Base-by-base conservation (phyloP, 1,139 yeast genomes). In the Yamadazyma trypodendri region DNA sequence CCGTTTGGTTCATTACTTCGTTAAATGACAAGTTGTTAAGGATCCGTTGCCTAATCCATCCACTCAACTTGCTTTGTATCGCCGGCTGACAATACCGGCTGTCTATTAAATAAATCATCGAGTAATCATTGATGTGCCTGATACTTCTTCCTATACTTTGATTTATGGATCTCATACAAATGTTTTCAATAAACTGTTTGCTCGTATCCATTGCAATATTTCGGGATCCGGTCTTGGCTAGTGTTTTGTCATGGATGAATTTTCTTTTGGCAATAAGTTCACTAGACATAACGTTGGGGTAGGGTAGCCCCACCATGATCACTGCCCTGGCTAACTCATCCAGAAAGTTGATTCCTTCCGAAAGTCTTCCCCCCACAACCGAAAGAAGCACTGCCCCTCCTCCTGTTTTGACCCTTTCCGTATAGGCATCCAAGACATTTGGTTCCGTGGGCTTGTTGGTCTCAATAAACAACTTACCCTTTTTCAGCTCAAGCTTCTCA, bases 111-210 rank as follows among this genome's bases (percentile, higher is more conserved):
- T 77, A 79, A 10, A 92, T 84, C 12, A 78, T 72, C 0, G 97
- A 82, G 53, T 85, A 89, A 58, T 92, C 98, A 32, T 75, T 72
- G 20, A 74, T 74, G 58, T 90, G 96, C 42, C 98, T 68, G 28
- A 90, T 90, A 15, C 97, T 88, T 50, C 98, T 73, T 1, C 97
- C 98, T 14, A 92, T 83, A 60, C 95, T 81, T 60, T 90, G 98
- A 55, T 90, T 90, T 2, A 90, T 88, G 0, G 96, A 85, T 41
- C 92, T 76, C 95, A 92, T 85, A 56, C 97, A 89, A 8, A 88
- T 68, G 54, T 87, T 88, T 50, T 89, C 96, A 51, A 86, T 84
- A 52, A 79, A 88, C 31, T 72, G 75, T n/a, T 64, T 61, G 2
- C 84, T 71, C n/a, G 68, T 70, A 3, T 58, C 65, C 22, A 49